phyloP scores from a whole-genome alignment of 225 moss, liverwort and hornwort species.

The Climacium dendroides region DNA sequence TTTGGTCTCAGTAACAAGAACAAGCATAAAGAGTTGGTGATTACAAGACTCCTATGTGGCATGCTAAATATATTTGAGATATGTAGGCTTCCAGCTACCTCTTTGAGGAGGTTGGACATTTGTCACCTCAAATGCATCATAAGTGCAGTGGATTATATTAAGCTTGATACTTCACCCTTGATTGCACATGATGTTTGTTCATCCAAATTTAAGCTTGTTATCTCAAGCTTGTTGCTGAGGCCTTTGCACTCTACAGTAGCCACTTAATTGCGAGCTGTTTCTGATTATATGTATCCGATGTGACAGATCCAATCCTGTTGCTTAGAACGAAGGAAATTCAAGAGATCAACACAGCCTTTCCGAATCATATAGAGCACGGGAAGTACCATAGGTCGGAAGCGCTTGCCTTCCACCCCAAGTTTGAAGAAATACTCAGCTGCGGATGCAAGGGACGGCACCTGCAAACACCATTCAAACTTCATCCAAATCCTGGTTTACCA shows the following conservation, averaged over 20 bases:
- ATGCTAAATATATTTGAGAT: not conserved
- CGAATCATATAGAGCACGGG: not conserved
- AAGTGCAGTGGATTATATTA: not conserved
- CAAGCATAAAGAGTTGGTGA: no score
- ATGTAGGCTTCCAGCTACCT: not conserved
- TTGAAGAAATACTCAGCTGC: slow-evolving; percentile 89
- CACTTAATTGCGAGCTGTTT: not conserved
- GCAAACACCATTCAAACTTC: not conserved
- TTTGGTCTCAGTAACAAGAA: not conserved
- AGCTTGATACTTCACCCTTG: not conserved
- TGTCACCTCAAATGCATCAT: not conserved
- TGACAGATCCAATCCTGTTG: not conserved
- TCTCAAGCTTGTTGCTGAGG: not conserved
- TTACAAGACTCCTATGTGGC: not conserved
- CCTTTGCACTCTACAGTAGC: not conserved
- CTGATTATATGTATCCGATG: not conserved
- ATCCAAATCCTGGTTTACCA: not conserved
- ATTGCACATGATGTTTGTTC: not conserved
- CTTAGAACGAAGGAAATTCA: not conserved
- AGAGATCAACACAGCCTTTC: not conserved
- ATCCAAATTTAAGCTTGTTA: not conserved
- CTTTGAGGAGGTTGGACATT: not conserved
- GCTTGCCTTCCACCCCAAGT: slow-evolving; percentile 83
- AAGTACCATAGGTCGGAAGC: slow-evolving; percentile 87
- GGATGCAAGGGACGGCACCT: slow-evolving; percentile 60